phyloP scores from a whole-genome alignment of 2,329 filamentous ascomycete species.

The Drechslerella dactyloides region DNA sequence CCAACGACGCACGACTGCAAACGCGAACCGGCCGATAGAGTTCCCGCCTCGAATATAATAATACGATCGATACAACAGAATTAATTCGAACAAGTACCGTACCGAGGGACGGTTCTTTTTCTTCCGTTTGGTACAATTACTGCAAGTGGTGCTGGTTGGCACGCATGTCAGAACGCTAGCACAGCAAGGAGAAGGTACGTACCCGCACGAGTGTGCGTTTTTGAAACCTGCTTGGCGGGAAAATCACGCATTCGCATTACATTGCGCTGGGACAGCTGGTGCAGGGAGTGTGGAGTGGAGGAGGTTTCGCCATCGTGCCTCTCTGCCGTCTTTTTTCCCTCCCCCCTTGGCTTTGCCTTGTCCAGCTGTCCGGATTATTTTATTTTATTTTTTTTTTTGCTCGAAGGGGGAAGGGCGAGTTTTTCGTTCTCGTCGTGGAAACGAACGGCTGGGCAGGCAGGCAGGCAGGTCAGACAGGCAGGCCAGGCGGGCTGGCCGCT shows the following conservation, averaged over 20 bases:
- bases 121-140: no score
- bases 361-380: background rate
- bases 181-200: slow-evolving; percentile 52
- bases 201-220: slow-evolving; percentile 37
- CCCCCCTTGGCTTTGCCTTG: background rate
- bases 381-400: background rate
- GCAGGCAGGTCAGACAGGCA: no score
- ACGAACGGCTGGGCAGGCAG: no score
- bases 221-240: slow-evolving; percentile 51
- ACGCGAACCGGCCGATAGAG: no score
- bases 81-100: no score
- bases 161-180: slow-evolving; percentile 46
- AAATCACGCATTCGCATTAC: slow-evolving; percentile 50
- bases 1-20: no score
- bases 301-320: slow-evolving; percentile 26
- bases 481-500: no score
- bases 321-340: background rate
- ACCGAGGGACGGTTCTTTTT: no score
- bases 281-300: slow-evolving; percentile 48
- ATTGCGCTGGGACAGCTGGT: slow-evolving; percentile 47
- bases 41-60: background rate
- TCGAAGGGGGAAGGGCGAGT: background rate
- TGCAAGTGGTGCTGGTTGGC: slow-evolving; percentile 11
- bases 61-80: background rate
- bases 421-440: background rate